phyloP scores from a whole-genome alignment of 306 rosid genomes.

The Nissolia schottii region DNA sequence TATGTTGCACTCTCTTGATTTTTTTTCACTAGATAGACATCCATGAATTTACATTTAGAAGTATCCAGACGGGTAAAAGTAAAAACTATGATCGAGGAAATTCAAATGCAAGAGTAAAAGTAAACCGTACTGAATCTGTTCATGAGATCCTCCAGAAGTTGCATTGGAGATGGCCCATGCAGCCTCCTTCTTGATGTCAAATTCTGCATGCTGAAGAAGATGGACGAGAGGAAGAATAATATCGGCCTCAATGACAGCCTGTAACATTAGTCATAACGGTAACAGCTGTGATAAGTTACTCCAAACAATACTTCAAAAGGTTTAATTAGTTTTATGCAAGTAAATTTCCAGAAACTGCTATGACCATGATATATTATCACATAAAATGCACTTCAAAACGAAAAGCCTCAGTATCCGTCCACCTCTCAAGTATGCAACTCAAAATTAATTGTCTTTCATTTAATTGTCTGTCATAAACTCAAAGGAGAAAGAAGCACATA shows the following conservation, averaged over 20 bases:
- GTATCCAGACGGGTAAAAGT: background rate
- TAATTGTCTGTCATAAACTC: background rate
- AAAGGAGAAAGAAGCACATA: slow-evolving; percentile 1
- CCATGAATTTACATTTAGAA: background rate
- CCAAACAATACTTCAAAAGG: background rate
- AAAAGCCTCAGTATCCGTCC: background rate
- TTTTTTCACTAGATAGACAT: background rate
- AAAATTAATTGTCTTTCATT: background rate
- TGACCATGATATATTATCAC: background rate
- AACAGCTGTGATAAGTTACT: background rate
- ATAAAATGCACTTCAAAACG: background rate
- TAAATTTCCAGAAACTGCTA: background rate
- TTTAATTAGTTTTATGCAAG: background rate
- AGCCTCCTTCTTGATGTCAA: slow-evolving; percentile 75
- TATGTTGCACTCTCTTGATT: background rate
- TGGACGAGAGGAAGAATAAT: slow-evolving; percentile 51
- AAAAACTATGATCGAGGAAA: background rate
- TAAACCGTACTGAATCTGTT: slow-evolving; percentile 59
- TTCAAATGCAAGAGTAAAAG: background rate
- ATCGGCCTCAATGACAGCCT: slow-evolving; percentile 65
- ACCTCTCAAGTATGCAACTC: background rate
- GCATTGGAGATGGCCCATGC: slow-evolving; percentile 77
- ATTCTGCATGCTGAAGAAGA: slow-evolving; percentile 60
- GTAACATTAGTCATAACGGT: slow-evolving; percentile 15
- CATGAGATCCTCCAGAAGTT: slow-evolving; percentile 66